Evolutionary conservation across 1,139 yeast genomes (phyloP).

Genomic region (Diutina siamensis): DNA sequence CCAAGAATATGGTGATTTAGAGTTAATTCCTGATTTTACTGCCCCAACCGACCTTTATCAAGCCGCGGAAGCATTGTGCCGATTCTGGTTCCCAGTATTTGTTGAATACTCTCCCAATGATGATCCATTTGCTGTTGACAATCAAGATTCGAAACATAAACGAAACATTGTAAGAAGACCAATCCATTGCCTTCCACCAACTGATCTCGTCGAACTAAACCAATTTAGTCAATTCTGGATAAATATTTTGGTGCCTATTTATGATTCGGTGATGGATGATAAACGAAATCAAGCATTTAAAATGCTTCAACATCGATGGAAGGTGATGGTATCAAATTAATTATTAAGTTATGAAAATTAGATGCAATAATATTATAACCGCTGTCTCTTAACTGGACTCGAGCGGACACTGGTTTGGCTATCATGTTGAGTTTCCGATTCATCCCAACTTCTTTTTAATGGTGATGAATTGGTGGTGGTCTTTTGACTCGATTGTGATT

Average conservation of each 20-base stretch:
- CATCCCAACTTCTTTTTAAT: background rate
- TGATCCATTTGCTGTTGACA: conserved; percentile 19
- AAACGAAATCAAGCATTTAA: conserved; percentile 28
- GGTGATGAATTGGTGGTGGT: background rate
- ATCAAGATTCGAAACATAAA: conserved; percentile 13
- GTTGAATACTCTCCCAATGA: conserved; percentile 26
- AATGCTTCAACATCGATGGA: conserved; percentile 31
- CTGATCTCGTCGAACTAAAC: conserved; percentile 15
- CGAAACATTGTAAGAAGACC: conserved; percentile 20
- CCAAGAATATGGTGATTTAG: conserved; percentile 39
- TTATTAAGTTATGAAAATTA: too few species aligned
- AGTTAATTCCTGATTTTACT: conserved; percentile 34
- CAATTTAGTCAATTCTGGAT: conserved; percentile 45
- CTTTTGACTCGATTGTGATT: background rate
- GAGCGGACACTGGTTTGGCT: background rate
- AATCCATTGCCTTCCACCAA: conserved; percentile 1
- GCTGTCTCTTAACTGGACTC: background rate
- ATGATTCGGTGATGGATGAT: conserved; percentile 13
- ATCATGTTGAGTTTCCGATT: background rate
- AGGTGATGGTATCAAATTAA: too few species aligned
- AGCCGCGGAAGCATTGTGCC: conserved; percentile 28
- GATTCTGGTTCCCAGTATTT: conserved; percentile 52
- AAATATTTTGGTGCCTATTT: conserved; percentile 28
- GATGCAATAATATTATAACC: too few species aligned
- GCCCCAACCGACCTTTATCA: conserved; percentile 25